These are phyloP conservation scores for Aspergillus hortae DNA, from an alignment of 2,329 filamentous ascomycete species.

Conservation along the genomic window DNA sequence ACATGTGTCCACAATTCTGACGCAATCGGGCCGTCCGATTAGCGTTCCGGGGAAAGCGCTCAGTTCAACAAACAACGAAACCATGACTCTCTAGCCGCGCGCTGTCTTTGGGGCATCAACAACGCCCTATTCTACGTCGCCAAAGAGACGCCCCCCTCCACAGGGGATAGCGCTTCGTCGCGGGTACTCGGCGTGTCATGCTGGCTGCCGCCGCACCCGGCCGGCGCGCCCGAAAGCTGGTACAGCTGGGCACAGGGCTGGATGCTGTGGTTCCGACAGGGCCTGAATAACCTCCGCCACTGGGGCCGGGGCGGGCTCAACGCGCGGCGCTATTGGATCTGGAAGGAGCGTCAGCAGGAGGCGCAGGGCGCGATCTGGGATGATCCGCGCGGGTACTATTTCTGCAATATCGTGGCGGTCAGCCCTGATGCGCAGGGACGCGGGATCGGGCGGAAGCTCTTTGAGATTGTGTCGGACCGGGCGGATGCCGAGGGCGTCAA, in stretches of 20 bases:
- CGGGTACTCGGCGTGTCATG: constrained; percentile 69
- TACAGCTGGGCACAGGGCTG: constrained; percentile 60
- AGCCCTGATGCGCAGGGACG: constrained; percentile 62
- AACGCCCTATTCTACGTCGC: constrained; percentile 71
- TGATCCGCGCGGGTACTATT: constrained; percentile 68
- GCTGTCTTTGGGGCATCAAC: constrained; percentile 69
- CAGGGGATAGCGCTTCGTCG: constrained; percentile 1
- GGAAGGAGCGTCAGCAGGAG: constrained; percentile 65
- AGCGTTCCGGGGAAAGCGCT: background rate
- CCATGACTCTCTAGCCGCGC: constrained; percentile 58
- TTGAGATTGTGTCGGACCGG: constrained; percentile 59
- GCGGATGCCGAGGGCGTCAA: constrained; percentile 62
- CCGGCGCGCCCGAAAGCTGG: constrained; percentile 57
- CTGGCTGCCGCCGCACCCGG: constrained; percentile 61
- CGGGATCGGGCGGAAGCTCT: constrained; percentile 63
- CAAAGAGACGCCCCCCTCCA: constrained; percentile 48
- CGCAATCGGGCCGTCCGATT: constrained; percentile 14
- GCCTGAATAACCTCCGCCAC: constrained; percentile 63
- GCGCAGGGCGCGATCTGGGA: constrained; percentile 64
- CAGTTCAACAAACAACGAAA: constrained; percentile 61
- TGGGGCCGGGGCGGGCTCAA: constrained; percentile 64
- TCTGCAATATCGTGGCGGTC: constrained; percentile 73
- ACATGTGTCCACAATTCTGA: constrained; percentile 2
- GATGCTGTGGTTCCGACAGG: constrained; percentile 61
- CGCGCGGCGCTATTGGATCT: constrained; percentile 67